Evolutionary conservation across 192 early-diverging fungal genomes (phyloP).

Genomic region (Cladochytrium replicatum): DNA sequence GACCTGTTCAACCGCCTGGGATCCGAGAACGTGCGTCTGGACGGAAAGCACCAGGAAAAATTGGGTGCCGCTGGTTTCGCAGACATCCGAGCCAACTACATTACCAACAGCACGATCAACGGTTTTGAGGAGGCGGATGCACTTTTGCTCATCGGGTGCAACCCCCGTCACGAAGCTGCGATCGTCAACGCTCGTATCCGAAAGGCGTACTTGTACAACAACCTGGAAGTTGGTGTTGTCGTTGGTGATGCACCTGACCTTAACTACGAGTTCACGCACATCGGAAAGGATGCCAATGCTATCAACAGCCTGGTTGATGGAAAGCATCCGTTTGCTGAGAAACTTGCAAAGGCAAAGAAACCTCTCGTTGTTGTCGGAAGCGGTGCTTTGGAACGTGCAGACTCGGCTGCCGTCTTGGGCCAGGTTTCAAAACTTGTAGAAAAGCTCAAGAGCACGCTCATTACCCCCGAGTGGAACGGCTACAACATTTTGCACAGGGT

Average conservation of each 20-base stretch:
- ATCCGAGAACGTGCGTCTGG: slow-evolving; percentile 75
- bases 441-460: slow-evolving; percentile 55
- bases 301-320: slow-evolving; percentile 64
- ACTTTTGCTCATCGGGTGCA: slow-evolving; percentile 83
- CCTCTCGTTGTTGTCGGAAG: slow-evolving; percentile 87
- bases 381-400: slow-evolving; percentile 62
- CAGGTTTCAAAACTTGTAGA: slow-evolving; percentile 65
- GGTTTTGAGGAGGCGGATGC: slow-evolving; percentile 91
- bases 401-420: slow-evolving; percentile 62
- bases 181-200: slow-evolving; percentile 93
- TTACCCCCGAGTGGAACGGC: slow-evolving; percentile 78
- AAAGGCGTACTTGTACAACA: slow-evolving; percentile 80
- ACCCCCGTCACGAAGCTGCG: slow-evolving; percentile 92
- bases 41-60: slow-evolving; percentile 41
- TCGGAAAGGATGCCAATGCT: slow-evolving; percentile 53
- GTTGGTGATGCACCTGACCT: slow-evolving; percentile 69
- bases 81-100: slow-evolving; percentile 87
- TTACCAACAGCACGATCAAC: slow-evolving; percentile 70
- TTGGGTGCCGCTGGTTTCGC: slow-evolving; percentile 39
- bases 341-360: slow-evolving; percentile 72
- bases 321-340: slow-evolving; percentile 60
- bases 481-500: slow-evolving; percentile 84
- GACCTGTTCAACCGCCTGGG: slow-evolving; percentile 83
- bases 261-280: slow-evolving; percentile 85
- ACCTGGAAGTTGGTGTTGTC: slow-evolving; percentile 68